phyloP scores from a whole-genome alignment of 768 basidiomycete genomes.

The Coprinopsis marcescibilis region DNA sequence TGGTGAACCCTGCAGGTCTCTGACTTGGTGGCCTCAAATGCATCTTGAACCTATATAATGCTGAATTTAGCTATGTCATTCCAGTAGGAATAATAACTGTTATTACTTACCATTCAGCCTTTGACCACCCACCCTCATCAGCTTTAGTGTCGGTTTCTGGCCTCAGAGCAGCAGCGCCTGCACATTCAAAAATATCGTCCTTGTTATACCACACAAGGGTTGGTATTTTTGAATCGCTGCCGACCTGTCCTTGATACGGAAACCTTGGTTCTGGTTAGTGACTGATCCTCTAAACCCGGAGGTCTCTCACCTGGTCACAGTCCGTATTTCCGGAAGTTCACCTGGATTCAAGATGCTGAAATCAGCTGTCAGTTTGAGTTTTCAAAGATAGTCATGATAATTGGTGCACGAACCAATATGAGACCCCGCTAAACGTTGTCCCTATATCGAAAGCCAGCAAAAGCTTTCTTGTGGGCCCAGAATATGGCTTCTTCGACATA shows the following conservation, averaged over 20 bases:
- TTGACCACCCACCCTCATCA: conserved; percentile 38
- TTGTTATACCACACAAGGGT: conserved; percentile 42
- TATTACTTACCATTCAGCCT: conserved; percentile 36
- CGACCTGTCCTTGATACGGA: conserved; percentile 34
- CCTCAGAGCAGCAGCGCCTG: conserved; percentile 37
- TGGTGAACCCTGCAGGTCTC: conserved; percentile 4
- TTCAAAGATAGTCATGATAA: too few species aligned
- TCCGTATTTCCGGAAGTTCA: conserved; percentile 16
- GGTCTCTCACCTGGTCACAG: conserved; percentile 17
- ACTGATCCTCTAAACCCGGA: background rate
- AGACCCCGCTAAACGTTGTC: conserved; percentile 14
- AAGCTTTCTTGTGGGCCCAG: conserved; percentile 7
- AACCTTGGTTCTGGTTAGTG: conserved; percentile 24
- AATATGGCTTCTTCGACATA: too few species aligned
- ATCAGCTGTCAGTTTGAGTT: too few species aligned
- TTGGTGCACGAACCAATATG: conserved; percentile 13
- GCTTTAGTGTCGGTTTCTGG: conserved; percentile 32
- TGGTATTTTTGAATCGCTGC: conserved; percentile 41
- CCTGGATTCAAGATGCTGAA: conserved; percentile 38
- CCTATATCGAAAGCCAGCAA: conserved; percentile 14
- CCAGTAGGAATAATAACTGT: background rate
- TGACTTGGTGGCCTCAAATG: conserved; percentile 25
- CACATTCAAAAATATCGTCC: conserved; percentile 27
- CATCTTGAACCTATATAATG: conserved; percentile 27
- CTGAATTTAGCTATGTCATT: background rate